Evolutionary conservation across 2,329 filamentous ascomycete species (phyloP).

Genomic region (Volutella citrinella): DNA sequence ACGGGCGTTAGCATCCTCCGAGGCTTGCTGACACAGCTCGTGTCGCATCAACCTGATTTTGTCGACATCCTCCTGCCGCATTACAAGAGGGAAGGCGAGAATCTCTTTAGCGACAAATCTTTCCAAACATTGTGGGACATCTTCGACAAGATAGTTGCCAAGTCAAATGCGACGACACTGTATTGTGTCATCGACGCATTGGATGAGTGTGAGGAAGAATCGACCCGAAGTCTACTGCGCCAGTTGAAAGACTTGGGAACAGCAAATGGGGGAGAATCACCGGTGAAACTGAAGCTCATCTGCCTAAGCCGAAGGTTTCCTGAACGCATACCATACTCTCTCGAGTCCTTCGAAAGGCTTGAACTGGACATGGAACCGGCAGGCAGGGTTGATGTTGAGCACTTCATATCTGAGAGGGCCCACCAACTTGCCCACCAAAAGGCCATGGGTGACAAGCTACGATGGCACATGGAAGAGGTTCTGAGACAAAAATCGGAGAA

Average conservation of each 20-base stretch:
- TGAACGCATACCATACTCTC: fast-evolving
- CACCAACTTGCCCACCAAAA: not conserved
- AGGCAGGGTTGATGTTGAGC: not conserved
- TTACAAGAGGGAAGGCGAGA: not conserved
- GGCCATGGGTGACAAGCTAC: not conserved
- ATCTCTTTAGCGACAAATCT: conserved; percentile 1
- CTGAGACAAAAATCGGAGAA: not conserved
- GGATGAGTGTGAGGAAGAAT: conserved; percentile 6
- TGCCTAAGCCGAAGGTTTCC: not conserved
- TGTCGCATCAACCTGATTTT: not conserved
- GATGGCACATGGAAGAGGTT: not conserved
- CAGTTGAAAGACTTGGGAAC: too few relatives aligned
- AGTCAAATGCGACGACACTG: not conserved
- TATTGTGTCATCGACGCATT: conserved; percentile 10
- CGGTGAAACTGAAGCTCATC: conserved; percentile 1
- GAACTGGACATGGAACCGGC: not conserved
- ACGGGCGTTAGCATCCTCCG: conserved; percentile 5
- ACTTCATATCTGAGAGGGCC: not conserved
- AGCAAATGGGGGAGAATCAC: too few relatives aligned
- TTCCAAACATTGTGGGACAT: conserved; percentile 9
- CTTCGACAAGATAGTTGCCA: conserved; percentile 3
- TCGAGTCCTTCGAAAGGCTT: not conserved
- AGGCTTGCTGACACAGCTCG: conserved; percentile 9
- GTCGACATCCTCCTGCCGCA: not conserved
- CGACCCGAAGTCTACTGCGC: not conserved